phyloP scores from a whole-genome alignment of 139 green algal genomes.

The Chlorella ohadii region DNA sequence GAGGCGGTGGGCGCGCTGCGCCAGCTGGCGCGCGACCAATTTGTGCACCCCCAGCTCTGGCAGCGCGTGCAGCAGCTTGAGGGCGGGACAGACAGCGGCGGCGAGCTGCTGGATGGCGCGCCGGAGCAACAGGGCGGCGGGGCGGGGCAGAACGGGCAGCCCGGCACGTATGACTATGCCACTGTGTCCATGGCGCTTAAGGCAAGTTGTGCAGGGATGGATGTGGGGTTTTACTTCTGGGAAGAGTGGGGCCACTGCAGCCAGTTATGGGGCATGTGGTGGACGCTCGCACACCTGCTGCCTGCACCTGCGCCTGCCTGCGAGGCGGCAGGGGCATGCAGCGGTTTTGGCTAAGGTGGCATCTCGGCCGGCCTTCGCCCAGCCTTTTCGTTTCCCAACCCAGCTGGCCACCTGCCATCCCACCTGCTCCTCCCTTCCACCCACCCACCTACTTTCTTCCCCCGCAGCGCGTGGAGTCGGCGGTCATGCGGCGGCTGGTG shows the following conservation, averaged over 20 bases:
- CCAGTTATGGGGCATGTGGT: too few species aligned
- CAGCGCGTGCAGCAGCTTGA: background rate
- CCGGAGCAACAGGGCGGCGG: conserved; percentile 8
- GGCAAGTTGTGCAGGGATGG: background rate
- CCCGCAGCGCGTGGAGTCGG: conserved; percentile 59
- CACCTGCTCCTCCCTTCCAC: too few species aligned
- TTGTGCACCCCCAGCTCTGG: conserved; percentile 31
- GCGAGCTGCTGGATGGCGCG: background rate
- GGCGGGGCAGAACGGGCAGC: background rate
- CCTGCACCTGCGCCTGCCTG: too few species aligned
- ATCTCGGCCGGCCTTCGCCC: too few species aligned
- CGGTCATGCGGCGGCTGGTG: conserved; percentile 70
- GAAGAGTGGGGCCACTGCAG: too few species aligned
- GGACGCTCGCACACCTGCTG: too few species aligned
- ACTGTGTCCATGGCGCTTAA: conserved; percentile 11
- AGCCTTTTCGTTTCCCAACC: too few species aligned
- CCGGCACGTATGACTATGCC: background rate
- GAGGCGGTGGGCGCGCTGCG: conserved; percentile 43
- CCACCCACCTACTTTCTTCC: background rate
- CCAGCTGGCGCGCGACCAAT: conserved; percentile 22
- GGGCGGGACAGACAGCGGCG: background rate
- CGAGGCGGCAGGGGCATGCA: too few species aligned
- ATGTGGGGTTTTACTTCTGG: too few species aligned
- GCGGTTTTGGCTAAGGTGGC: too few species aligned
- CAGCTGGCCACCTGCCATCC: background rate